Percentiles rank a stretch among this genome's conserved stretches.
phyloP scores from a whole-genome alignment of 805 yeast species.

The Barnettozyma botsteinii region DNA sequence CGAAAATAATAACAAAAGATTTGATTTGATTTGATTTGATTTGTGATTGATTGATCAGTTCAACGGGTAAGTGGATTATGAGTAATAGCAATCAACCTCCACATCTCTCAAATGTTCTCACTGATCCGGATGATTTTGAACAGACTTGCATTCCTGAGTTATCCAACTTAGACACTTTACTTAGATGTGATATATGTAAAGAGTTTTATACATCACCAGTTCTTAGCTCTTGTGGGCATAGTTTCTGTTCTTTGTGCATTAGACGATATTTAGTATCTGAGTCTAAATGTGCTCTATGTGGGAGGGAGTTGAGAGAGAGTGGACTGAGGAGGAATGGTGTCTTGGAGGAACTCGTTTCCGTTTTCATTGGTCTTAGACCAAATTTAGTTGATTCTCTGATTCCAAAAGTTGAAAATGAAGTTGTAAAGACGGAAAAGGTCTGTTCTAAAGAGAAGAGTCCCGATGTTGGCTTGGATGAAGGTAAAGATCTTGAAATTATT shows the following conservation, averaged over 20 bases:
- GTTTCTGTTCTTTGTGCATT: conserved; percentile 85
- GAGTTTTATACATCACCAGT: conserved; percentile 78
- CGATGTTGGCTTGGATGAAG: no score
- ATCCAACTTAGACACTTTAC: conserved; percentile 56
- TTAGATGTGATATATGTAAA: conserved; percentile 85
- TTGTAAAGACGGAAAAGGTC: neutral
- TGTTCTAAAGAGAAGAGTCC: neutral
- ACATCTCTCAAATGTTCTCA: no score
- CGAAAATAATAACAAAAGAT: no score
- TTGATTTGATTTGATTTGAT: no score
- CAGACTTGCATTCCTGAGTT: conserved; percentile 49
- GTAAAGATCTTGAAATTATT: conserved; percentile 6
- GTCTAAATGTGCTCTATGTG: conserved; percentile 73
- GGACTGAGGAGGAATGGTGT: conserved; percentile 59
- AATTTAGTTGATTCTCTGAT: conserved; percentile 31
- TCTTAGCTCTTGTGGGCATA: conserved; percentile 78
- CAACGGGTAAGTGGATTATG: no score
- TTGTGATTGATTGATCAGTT: no score
- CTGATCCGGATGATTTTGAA: conserved; percentile 74
- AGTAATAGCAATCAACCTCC: no score
- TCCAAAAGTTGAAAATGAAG: neutral
- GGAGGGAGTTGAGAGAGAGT: conserved; percentile 63
- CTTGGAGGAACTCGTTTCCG: conserved; percentile 62
- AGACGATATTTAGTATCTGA: conserved; percentile 58
- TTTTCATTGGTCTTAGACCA: conserved; percentile 42